Conservation (phyloP, 2,329 filamentous ascomycete species). For the Dactylellina cionopaga region DNA sequence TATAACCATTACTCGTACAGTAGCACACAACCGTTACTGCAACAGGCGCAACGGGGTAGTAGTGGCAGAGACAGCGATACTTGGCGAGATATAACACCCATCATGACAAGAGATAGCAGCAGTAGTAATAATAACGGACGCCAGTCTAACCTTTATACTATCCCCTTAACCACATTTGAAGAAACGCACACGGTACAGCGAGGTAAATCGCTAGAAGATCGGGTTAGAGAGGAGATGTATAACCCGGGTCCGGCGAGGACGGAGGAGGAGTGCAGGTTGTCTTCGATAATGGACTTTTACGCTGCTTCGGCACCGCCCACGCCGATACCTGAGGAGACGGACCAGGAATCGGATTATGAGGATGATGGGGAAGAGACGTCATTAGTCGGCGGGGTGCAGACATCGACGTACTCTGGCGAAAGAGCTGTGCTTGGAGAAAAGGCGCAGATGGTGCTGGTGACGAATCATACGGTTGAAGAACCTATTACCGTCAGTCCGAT, state of each 20-base stretch:
- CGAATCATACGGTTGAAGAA: conserved; percentile 17
- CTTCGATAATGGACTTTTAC: conserved; percentile 45
- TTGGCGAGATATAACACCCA: conserved; percentile 21
- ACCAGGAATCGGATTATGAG: conserved; percentile 6
- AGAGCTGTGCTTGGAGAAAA: conserved; percentile 7
- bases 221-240: conserved; percentile 44
- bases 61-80: neutral
- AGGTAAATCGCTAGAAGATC: conserved; percentile 15
- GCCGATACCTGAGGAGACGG: conserved; percentile 8
- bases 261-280: conserved; percentile 42
- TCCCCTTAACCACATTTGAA: conserved; percentile 36
- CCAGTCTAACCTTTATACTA: conserved; percentile 12
- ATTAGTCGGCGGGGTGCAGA: conserved; percentile 11
- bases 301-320: conserved; percentile 19
- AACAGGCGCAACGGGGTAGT: neutral
- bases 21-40: conserved; percentile 13
- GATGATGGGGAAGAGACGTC: conserved; percentile 34
- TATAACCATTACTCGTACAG: conserved; percentile 18
- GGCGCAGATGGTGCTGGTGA: conserved; percentile 4
- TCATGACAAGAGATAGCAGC: neutral
- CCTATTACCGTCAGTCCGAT: conserved; percentile 1
- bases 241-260: conserved; percentile 32
- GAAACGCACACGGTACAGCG: neutral
- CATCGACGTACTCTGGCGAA: conserved; percentile 1
- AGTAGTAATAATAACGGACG: neutral